These are phyloP conservation scores for Nothopassalora personata DNA, from an alignment of 2,329 filamentous ascomycete genomes.

Conservation along the genomic window DNA sequence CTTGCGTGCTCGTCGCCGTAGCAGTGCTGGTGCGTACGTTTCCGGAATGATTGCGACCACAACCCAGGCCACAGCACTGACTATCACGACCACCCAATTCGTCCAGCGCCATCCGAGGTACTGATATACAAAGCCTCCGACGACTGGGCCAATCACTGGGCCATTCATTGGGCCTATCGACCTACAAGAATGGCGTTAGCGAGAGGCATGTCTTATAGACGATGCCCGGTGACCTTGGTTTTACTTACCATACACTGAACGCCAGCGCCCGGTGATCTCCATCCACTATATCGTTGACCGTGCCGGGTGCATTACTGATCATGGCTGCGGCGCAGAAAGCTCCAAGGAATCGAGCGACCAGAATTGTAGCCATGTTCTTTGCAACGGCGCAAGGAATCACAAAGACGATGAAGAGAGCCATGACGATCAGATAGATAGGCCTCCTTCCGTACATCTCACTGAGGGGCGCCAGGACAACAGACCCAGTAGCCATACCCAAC, in stretches of 20 bases:
- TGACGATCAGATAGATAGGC: slow-evolving; percentile 62
- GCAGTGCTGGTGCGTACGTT: slow-evolving; percentile 67
- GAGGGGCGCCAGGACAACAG: slow-evolving; percentile 67
- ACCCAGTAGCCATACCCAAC: slow-evolving; percentile 66
- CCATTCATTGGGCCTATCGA: slow-evolving; percentile 80
- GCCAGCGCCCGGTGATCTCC: slow-evolving; percentile 76
- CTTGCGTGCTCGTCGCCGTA: slow-evolving; percentile 60
- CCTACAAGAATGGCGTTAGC: slow-evolving; percentile 23
- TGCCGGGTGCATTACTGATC: slow-evolving; percentile 78
- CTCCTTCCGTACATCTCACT: slow-evolving; percentile 64
- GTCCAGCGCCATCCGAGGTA: slow-evolving; percentile 84
- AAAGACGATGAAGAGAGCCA: slow-evolving; percentile 60
- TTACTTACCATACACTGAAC: slow-evolving; percentile 62
- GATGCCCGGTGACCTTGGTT: too few species aligned
- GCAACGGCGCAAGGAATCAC: slow-evolving; percentile 68
- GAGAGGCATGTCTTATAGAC: too few species aligned
- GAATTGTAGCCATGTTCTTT: slow-evolving; percentile 60
- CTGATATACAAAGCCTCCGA: slow-evolving; percentile 75
- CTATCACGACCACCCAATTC: slow-evolving; percentile 73
- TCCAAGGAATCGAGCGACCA: slow-evolving; percentile 69
- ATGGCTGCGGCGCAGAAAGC: slow-evolving; percentile 72
- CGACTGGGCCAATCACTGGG: slow-evolving; percentile 55
- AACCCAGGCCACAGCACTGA: slow-evolving; percentile 57
- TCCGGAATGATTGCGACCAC: slow-evolving; percentile 61
- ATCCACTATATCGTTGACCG: slow-evolving; percentile 73